phyloP scores from a whole-genome alignment of 1,284 basidiomycete species.

The Cerioporus squamosus region DNA sequence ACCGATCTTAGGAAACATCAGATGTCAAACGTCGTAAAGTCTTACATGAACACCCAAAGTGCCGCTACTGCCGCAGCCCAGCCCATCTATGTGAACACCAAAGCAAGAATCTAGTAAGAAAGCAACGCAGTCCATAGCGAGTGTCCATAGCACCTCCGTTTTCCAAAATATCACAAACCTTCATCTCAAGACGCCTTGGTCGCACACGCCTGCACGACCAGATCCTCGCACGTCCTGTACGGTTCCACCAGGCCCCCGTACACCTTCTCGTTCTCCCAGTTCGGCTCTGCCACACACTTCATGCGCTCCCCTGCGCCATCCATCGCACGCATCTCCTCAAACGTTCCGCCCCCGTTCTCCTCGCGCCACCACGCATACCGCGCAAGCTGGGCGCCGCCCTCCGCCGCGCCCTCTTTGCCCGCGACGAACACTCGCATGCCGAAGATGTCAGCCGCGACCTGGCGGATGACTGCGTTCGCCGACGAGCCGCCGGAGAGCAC shows the following conservation, averaged over 20 bases:
- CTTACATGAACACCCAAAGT: too few species aligned
- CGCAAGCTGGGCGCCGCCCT: conserved; percentile 72
- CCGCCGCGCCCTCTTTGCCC: conserved; percentile 70
- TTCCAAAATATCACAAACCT: too few species aligned
- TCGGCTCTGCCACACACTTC: conserved; percentile 64
- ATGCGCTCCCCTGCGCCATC: conserved; percentile 52
- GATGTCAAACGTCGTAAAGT: too few species aligned
- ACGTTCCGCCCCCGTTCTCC: conserved; percentile 51
- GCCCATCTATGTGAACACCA: too few species aligned
- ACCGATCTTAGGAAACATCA: too few species aligned
- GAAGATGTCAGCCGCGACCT: conserved; percentile 81
- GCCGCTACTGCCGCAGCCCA: too few species aligned
- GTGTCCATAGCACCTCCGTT: too few species aligned
- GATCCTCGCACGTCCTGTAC: conserved; percentile 46
- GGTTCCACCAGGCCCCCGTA: conserved; percentile 39
- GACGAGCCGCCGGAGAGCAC: conserved; percentile 85
- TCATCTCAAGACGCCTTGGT: not conserved
- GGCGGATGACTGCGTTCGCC: conserved; percentile 74
- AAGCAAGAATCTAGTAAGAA: too few species aligned
- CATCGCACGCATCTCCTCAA: conserved; percentile 64
- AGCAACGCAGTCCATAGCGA: too few species aligned
- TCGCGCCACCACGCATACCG: conserved; percentile 72
- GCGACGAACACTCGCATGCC: conserved; percentile 74
- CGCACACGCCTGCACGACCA: conserved; percentile 39
- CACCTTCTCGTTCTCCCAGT: conserved; percentile 33